Evolutionary conservation across 2,329 filamentous ascomycete genomes (phyloP).

Genomic region (Scorias spongiosa): DNA sequence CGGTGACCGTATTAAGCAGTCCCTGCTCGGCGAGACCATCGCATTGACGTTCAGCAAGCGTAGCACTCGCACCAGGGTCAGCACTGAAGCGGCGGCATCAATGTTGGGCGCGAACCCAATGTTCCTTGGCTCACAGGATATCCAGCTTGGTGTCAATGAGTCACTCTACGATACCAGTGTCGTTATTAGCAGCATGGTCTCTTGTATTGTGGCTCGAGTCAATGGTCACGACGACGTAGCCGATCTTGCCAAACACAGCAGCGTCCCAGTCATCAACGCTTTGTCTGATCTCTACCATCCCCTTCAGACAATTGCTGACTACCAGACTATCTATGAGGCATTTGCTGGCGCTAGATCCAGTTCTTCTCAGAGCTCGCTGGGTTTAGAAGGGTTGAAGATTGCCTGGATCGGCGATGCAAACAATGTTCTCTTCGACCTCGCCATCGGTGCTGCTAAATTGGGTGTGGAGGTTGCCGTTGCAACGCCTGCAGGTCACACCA

Average conservation of each 20-base stretch:
- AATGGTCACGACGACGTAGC: conserved; percentile 36
- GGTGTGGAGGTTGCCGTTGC: conserved; percentile 79
- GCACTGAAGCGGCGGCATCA: conserved; percentile 81
- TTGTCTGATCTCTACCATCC: conserved; percentile 87
- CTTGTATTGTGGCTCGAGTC: conserved; percentile 35
- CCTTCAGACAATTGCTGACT: conserved; percentile 86
- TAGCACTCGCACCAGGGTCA: conserved; percentile 83
- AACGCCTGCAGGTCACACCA: conserved; percentile 70
- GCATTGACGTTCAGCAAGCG: conserved; percentile 97
- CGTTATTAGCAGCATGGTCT: conserved; percentile 67
- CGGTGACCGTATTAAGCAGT: conserved; percentile 39
- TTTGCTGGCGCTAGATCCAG: conserved; percentile 33
- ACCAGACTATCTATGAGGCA: conserved; percentile 72
- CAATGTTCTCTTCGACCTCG: conserved; percentile 90
- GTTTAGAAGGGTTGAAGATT: conserved; percentile 70
- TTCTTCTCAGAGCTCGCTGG: conserved; percentile 35
- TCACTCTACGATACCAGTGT: conserved; percentile 82
- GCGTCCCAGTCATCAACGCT: conserved; percentile 37
- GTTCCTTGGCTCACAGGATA: conserved; percentile 92
- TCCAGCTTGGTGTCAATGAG: conserved; percentile 93
- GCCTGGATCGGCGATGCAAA: conserved; percentile 96
- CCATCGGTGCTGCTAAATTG: conserved; percentile 73
- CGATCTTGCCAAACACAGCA: conserved; percentile 31
- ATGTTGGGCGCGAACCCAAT: conserved; percentile 84
- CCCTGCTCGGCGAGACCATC: conserved; percentile 62